phyloP scores from a whole-genome alignment of 805 yeast genomes.

The Scheffersomyces coipomensis region DNA sequence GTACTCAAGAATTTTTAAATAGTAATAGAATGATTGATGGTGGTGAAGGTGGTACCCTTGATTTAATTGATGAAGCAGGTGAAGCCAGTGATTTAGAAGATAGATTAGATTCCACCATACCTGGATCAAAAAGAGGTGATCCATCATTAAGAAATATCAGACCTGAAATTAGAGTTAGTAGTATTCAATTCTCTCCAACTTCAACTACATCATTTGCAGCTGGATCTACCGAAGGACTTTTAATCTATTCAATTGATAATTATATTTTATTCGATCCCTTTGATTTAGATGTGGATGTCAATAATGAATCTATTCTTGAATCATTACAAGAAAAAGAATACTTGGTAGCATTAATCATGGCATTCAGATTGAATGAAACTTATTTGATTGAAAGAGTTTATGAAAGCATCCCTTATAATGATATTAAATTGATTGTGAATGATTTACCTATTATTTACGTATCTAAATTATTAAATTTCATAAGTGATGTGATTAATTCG shows the following conservation, averaged over 20 bases:
- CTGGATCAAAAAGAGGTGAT: conserved; percentile 83
- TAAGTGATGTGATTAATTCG: conserved; percentile 55
- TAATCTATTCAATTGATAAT: conserved; percentile 78
- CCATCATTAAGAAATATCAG: conserved; percentile 70
- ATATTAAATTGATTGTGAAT: conserved; percentile 63
- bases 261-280: conserved; percentile 84
- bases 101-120: conserved; percentile 69
- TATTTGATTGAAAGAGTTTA: conserved; percentile 70
- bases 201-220: conserved; percentile 90
- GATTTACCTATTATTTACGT: conserved; percentile 79
- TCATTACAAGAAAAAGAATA: conserved; percentile 60
- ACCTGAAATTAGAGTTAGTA: conserved; percentile 81
- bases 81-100: conserved; percentile 86
- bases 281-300: conserved; percentile 88
- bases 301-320: conserved; percentile 72
- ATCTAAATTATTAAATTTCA: conserved; percentile 60
- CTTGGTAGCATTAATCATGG: conserved; percentile 82
- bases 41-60: conserved; percentile 59
- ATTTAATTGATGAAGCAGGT: conserved; percentile 78
- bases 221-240: conserved; percentile 90
- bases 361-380: conserved; percentile 85
- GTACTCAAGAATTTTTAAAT: conserved; percentile 77
- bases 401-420: conserved; percentile 69
- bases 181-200: conserved; percentile 84
- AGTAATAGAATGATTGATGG: conserved; percentile 84